A percentile compares a stretch with the other conserved stretches of the same genome.
Evolutionary conservation across 2,329 filamentous ascomycete genomes (phyloP).

Genomic region (Colletotrichum zoysiae): DNA sequence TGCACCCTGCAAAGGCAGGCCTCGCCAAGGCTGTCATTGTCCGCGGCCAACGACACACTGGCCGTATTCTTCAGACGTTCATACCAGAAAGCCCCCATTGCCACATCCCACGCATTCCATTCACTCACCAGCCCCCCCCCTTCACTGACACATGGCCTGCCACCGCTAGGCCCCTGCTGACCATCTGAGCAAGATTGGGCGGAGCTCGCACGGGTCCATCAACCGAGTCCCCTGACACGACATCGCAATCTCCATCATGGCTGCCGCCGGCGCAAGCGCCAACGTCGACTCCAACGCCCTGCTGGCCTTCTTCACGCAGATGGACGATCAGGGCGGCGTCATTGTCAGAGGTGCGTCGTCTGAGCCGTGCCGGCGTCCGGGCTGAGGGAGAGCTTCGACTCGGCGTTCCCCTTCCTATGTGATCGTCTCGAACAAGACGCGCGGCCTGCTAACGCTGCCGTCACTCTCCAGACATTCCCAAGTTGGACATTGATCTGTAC

Average conservation of each 20-base stretch:
- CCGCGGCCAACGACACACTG: slow-evolving; percentile 10
- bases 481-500: slow-evolving; percentile 92
- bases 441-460: slow-evolving; percentile 35
- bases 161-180: slow-evolving; percentile 32
- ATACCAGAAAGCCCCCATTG: slow-evolving; percentile 27
- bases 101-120: slow-evolving; percentile 33
- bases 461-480: slow-evolving; percentile 63
- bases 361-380: slow-evolving; percentile 23
- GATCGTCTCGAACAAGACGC: slow-evolving; percentile 37
- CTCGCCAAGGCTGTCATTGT: slow-evolving; percentile 18
- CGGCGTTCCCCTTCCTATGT: slow-evolving; percentile 12
- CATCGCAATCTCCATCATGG: slow-evolving; percentile 50
- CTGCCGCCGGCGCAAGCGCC: slow-evolving; percentile 46
- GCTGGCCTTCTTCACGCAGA: slow-evolving; percentile 59
- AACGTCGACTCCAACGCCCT: slow-evolving; percentile 45
- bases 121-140: background rate
- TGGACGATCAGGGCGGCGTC: slow-evolving; percentile 59
- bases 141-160: slow-evolving; percentile 20
- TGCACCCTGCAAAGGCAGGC: slow-evolving; percentile 16
- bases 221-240: slow-evolving; percentile 22
- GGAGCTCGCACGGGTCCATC: slow-evolving; percentile 19
- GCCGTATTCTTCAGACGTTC: slow-evolving; percentile 7
- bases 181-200: slow-evolving; percentile 23
- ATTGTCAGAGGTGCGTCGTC: slow-evolving; percentile 60
- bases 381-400: slow-evolving; percentile 16